Base-by-base conservation (phyloP, 2,329 filamentous ascomycete genomes). In the Colletotrichum echinochloae region DNA sequence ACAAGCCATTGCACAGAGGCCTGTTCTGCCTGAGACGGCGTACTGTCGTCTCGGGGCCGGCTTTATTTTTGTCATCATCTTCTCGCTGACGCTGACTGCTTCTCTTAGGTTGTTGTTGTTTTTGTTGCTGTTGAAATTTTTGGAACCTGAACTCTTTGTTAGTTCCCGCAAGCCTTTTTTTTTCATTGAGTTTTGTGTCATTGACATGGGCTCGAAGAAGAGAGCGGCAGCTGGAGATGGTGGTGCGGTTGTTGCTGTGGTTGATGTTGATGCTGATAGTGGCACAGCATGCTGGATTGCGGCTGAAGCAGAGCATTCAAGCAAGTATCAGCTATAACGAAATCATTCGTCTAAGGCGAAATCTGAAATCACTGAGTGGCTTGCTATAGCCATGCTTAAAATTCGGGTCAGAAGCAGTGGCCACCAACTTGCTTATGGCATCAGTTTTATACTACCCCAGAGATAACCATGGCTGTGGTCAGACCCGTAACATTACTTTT, bases 181-280 rank as follows among this genome's bases (percentile, higher is more conserved):
- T 41, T 57, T 67, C 57, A 49, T 62, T 62, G 23, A n/a, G 55
- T 35, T 54, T 8, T 41, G 35, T 59, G 23, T 44, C 35, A 18
- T 52, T 48, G 14, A 16, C 44, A 52, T 46, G 46, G 46, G 20
- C 33, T 51, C 26, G 54, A 33, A 35, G 35, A 59, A 46, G 33
- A 35, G 26, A n/a, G 28, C 18, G 44, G 5, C 12, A 35, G 20
- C 11, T 6, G 28, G 6, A 46, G n/a, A 41, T 18, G 35, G 23
- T 1, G 3, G 23, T 4, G 37, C 1, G 37, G 33, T 35, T 37
- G 11, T 23, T 26, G 44, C 12, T 28, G 23, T 11, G 23, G 48
- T 28, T 49, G 26, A 51, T 18, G 14, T 28, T 20, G 16, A 30
- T 28, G 14, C 18, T 30, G n/a, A 26, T 3, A 12, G 18, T 18